phyloP scores from a whole-genome alignment of 805 yeast species.

The Saccharomycopsis vini region DNA sequence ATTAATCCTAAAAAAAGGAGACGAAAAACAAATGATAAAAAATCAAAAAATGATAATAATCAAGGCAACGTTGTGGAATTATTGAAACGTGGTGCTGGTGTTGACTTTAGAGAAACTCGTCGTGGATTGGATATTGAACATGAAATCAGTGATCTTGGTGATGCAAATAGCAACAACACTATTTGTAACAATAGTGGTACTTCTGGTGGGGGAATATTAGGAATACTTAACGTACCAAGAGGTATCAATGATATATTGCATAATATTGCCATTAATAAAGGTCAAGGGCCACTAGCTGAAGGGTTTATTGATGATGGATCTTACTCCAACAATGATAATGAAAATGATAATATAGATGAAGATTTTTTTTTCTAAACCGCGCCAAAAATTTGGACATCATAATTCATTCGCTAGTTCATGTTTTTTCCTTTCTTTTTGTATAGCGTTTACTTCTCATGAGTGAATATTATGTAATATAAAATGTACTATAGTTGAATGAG shows the following conservation, averaged over 20 bases:
- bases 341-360: background rate
- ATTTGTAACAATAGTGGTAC: conserved; percentile 4
- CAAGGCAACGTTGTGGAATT: conserved; percentile 9
- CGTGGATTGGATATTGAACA: conserved; percentile 19
- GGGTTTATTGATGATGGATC: background rate
- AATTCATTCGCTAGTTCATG: no score
- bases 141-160: conserved; percentile 9
- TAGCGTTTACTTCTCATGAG: no score
- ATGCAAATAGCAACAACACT: conserved; percentile 14
- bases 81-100: conserved; percentile 10
- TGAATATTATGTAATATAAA: no score
- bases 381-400: no score
- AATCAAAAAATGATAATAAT: background rate
- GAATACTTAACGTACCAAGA: conserved; percentile 20
- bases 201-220: conserved; percentile 20
- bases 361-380: background rate
- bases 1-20: conserved; percentile 3
- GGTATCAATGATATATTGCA: conserved; percentile 25
- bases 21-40: background rate
- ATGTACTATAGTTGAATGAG: no score
- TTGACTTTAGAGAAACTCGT: no score
- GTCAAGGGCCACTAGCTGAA: background rate
- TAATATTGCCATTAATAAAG: conserved; percentile 2
- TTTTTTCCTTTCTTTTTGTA: no score
- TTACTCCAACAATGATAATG: background rate